These are phyloP conservation scores for Fusarium begoniae DNA, from an alignment of 2,329 filamentous ascomycete genomes.

Conservation along the genomic window DNA sequence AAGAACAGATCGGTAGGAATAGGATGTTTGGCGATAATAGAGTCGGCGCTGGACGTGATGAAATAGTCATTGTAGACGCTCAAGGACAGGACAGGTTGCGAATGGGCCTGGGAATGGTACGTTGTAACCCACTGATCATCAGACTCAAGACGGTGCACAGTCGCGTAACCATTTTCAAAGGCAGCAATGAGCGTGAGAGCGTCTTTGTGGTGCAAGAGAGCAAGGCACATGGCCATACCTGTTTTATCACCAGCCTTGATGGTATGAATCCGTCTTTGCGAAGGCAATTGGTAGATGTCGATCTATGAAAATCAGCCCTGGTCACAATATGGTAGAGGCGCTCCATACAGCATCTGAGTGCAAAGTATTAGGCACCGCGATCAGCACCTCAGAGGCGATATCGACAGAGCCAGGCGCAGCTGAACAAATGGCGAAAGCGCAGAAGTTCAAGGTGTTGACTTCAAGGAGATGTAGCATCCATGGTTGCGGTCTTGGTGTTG, in stretches of 20 bases:
- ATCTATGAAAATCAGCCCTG: constrained; percentile 57
- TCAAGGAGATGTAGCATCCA: constrained; percentile 87
- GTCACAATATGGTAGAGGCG: neutral
- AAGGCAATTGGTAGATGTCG: constrained; percentile 85
- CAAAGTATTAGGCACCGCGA: constrained; percentile 84
- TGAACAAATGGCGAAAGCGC: constrained; percentile 75
- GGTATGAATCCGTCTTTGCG: constrained; percentile 72
- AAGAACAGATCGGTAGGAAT: constrained; percentile 55
- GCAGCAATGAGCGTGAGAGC: constrained; percentile 74
- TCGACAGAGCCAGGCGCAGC: constrained; percentile 41
- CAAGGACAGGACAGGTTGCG: constrained; percentile 83
- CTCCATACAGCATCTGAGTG: constrained; percentile 71
- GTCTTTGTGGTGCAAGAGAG: constrained; percentile 62
- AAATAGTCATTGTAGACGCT: constrained; percentile 68
- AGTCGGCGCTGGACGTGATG: constrained; percentile 84
- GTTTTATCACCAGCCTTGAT: constrained; percentile 60
- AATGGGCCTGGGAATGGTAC: constrained; percentile 75
- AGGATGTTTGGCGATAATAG: constrained; percentile 79
- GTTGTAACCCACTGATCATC: constrained; percentile 57
- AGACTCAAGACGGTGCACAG: constrained; percentile 65
- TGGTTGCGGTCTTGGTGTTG: constrained; percentile 67
- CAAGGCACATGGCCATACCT: constrained; percentile 91
- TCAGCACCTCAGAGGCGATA: constrained; percentile 59
- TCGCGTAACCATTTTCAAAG: constrained; percentile 85
- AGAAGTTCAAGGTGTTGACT: constrained; percentile 97